phyloP scores from a whole-genome alignment of 257 asterid genomes.

The Thymus mandschuricus region DNA sequence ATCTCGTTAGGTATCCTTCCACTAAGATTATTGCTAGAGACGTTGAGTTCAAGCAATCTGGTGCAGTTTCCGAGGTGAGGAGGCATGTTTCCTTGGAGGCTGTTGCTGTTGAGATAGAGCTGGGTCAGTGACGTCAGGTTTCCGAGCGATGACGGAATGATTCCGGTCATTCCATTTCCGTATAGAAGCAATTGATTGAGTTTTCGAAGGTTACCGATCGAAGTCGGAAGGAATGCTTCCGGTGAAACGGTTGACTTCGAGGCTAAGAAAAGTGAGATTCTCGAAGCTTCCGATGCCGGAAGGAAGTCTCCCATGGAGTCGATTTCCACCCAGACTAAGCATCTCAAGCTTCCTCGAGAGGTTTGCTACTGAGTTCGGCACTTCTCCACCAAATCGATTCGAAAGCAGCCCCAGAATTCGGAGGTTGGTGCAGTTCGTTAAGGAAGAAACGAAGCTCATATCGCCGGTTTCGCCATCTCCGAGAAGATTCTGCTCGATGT shows the following conservation, averaged over 20 bases:
- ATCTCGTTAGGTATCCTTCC: not conserved
- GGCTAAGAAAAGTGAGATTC: slow-evolving; percentile 25
- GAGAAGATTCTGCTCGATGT: slow-evolving; percentile 29
- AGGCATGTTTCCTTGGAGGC: slow-evolving; percentile 41
- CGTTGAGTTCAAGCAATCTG: slow-evolving; percentile 4
- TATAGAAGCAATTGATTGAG: slow-evolving; percentile 24
- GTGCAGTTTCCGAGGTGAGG: slow-evolving; percentile 24
- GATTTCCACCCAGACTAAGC: slow-evolving; percentile 33
- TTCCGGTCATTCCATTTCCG: slow-evolving; percentile 31
- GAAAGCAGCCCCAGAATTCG: slow-evolving; percentile 22
- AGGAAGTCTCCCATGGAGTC: slow-evolving; percentile 38
- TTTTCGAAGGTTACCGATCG: slow-evolving; percentile 34
- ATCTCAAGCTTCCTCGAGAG: slow-evolving; percentile 36
- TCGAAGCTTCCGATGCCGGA: slow-evolving; percentile 34
- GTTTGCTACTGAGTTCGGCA: slow-evolving; percentile 42
- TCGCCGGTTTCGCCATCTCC: slow-evolving; percentile 34
- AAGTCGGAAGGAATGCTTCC: slow-evolving; percentile 39
- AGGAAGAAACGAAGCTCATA: slow-evolving; percentile 35
- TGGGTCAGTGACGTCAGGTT: slow-evolving; percentile 29
- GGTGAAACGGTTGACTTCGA: slow-evolving; percentile 28
- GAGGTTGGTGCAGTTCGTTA: slow-evolving; percentile 43
- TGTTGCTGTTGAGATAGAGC: slow-evolving; percentile 30
- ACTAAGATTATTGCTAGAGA: slow-evolving; percentile 21
- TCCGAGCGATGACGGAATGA: slow-evolving; percentile 40
- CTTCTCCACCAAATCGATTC: slow-evolving; percentile 35